These are phyloP conservation scores for Gentiana straminea DNA, from an alignment of 257 asterid species.

Conservation along the genomic window DNA sequence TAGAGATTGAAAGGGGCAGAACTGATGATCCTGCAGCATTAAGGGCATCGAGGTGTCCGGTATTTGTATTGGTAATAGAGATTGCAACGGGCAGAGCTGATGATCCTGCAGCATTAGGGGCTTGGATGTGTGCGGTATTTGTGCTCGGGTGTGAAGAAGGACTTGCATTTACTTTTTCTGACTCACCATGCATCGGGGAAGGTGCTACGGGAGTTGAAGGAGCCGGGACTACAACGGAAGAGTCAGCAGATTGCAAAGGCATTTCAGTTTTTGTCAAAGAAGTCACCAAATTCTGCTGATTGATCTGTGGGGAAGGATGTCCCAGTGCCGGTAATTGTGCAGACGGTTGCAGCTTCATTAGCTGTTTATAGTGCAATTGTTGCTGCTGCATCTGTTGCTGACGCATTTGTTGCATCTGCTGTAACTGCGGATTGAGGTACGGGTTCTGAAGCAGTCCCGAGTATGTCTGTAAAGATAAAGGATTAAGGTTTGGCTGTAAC, in stretches of 20 bases:
- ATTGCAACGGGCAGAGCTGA: slow-evolving; percentile 70
- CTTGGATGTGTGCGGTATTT: slow-evolving; percentile 41
- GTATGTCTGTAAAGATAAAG: slow-evolving; percentile 34
- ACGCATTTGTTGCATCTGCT: slow-evolving; percentile 60
- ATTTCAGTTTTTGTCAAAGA: slow-evolving; percentile 57
- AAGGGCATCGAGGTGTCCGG: too few relatives aligned
- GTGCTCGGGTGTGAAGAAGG: slow-evolving; percentile 46
- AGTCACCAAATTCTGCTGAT: slow-evolving; percentile 50
- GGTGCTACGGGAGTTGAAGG: slow-evolving; percentile 92
- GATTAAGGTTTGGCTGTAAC: slow-evolving; percentile 48
- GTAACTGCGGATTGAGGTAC: slow-evolving; percentile 67
- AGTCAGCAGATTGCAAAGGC: slow-evolving; percentile 72
- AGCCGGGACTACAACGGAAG: slow-evolving; percentile 76
- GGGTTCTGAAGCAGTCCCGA: slow-evolving; percentile 61
- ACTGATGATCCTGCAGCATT: too few relatives aligned
- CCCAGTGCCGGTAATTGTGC: slow-evolving; percentile 43
- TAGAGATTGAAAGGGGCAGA: too few relatives aligned
- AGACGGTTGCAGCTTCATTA: slow-evolving; percentile 45
- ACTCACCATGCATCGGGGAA: slow-evolving; percentile 81
- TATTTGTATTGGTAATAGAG: too few relatives aligned
- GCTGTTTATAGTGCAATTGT: slow-evolving; percentile 41
- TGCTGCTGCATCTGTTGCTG: slow-evolving; percentile 58
- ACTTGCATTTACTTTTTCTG: slow-evolving; percentile 62
- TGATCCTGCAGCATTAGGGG: slow-evolving; percentile 40
- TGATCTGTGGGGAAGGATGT: slow-evolving; percentile 83